A percentile compares a stretch with the other conserved stretches of the same genome.
These are phyloP conservation scores for Nephelium lappaceum DNA, from an alignment of 345 rosid genomes.

Conservation along the genomic window DNA sequence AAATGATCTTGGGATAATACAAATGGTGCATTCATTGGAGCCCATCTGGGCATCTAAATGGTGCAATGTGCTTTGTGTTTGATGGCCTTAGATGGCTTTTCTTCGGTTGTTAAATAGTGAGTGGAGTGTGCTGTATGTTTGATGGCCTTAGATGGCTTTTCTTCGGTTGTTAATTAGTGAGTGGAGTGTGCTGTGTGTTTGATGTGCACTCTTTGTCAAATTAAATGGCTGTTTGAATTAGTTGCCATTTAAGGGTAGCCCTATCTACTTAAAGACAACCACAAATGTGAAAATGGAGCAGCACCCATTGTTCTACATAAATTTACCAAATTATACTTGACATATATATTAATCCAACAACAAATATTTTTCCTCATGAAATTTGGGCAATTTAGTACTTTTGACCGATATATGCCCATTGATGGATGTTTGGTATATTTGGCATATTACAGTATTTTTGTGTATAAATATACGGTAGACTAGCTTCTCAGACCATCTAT, in stretches of 20 bases:
- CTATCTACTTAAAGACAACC: too few species aligned
- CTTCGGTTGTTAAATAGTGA: not conserved
- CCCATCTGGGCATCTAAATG: too few species aligned
- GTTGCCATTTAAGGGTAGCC: not conserved
- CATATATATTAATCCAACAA: not conserved
- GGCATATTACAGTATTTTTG: not conserved
- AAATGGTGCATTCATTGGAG: too few species aligned
- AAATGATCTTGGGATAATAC: too few species aligned
- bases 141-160: not conserved
- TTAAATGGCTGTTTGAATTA: not conserved
- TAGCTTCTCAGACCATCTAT: slow-evolving; percentile 8
- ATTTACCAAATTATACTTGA: not conserved
- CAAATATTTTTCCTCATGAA: not conserved
- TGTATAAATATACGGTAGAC: slow-evolving; percentile 17
- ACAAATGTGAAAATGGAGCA: too few species aligned
- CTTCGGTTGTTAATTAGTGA: not conserved
- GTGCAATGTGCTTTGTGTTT: too few species aligned
- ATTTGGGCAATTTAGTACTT: not conserved
- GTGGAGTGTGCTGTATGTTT: not conserved
- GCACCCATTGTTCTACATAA: not conserved
- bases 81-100: not conserved
- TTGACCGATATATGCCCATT: not conserved
- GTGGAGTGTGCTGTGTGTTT: slow-evolving; percentile 1
- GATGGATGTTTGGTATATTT: not conserved
- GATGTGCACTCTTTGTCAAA: slow-evolving; percentile 13